Evolutionary conservation across 371 early-diverging fungal genomes (phyloP), one percentile per base, ranked within the genome.

Genomic region (Mucor mucedo): DNA sequence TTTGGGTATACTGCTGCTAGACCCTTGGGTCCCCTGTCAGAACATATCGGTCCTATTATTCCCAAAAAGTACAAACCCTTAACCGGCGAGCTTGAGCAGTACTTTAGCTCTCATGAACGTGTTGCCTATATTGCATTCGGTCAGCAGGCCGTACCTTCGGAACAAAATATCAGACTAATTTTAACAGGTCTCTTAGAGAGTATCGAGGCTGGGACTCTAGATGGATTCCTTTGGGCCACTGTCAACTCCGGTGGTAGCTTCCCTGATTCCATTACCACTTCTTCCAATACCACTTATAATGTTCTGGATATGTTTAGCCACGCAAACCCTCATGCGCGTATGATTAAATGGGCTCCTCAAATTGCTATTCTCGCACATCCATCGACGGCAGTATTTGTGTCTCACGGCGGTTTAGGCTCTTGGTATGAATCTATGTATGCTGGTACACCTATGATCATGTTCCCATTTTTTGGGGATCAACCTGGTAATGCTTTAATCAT

Each of bases 381-480:
- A 16, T 70, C 76, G 0, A 71, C 69, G 11, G 10, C 16, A 1
- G 40, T 77, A 1, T 82, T 79, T 52, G 40, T 82, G 0, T 68
- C 73, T 14, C 79, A 79, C 39, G 61, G 82, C 27, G 82, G 82
- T 29, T 61, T 68, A 4, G 73, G 60, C 9, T 76, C 75, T 21
- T 41, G 72, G n/a, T 69, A 63, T 49, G 82, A 82, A 64, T 68
- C 70, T 1, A 42, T 77, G n/a, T 70, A 67, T 48, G 38, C 63
- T 52, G 78, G 76, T 10, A 68, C 55, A n/a, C 76, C 65, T 7
- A 54, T 79, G 54, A 39, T 76, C 5, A 53, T 75, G 35, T 67
- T 69, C 39, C 82, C 82, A 1, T 78, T 76, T 49, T 77, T 79
- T 58, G 76, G 70, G 1, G 82, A 82, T 48, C 82, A 82, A 47